phyloP scores from a whole-genome alignment of 495 filamentous ascomycete genomes.

The Aspergillus nanangensis region DNA sequence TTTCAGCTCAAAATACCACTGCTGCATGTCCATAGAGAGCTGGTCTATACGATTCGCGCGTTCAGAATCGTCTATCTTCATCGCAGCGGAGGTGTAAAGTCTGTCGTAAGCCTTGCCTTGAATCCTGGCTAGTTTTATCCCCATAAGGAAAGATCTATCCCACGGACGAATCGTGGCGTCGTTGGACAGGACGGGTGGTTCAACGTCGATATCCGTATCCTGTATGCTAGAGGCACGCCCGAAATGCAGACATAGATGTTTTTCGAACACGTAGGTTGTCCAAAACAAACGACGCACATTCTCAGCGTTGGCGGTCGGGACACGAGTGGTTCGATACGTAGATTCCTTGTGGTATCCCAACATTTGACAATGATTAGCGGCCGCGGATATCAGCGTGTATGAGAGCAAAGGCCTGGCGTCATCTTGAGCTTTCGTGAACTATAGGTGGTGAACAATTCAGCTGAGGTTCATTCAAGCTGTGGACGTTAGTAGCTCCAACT shows the following conservation, averaged over 20 bases:
- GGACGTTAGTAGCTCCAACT: neutral
- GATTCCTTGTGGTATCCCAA: conserved; percentile 15
- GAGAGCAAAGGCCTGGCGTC: conserved; percentile 10
- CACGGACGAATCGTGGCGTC: conserved; percentile 12
- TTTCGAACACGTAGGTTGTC: conserved; percentile 16
- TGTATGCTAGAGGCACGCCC: conserved; percentile 19
- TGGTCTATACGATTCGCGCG: conserved; percentile 5
- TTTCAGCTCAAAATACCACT: conserved; percentile 8
- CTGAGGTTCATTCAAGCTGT: no score
- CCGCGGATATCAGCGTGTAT: conserved; percentile 8
- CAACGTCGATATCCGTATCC: conserved; percentile 18
- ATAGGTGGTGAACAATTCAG: neutral
- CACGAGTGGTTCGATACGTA: conserved; percentile 7
- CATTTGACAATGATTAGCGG: conserved; percentile 15
- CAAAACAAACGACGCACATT: conserved; percentile 16
- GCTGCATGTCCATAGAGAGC: conserved; percentile 3
- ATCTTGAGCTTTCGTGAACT: conserved; percentile 17
- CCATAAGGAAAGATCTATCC: conserved; percentile 14
- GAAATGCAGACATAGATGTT: conserved; percentile 16
- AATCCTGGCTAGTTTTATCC: conserved; percentile 8
- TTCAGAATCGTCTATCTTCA: conserved; percentile 3
- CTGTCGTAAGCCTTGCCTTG: conserved; percentile 16
- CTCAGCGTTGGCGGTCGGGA: neutral
- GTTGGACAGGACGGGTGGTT: conserved; percentile 4
- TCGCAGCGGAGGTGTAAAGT: conserved; percentile 13